Evolutionary conservation across 2,329 filamentous ascomycete genomes (phyloP).

Genomic region (Apiospora hydei): DNA sequence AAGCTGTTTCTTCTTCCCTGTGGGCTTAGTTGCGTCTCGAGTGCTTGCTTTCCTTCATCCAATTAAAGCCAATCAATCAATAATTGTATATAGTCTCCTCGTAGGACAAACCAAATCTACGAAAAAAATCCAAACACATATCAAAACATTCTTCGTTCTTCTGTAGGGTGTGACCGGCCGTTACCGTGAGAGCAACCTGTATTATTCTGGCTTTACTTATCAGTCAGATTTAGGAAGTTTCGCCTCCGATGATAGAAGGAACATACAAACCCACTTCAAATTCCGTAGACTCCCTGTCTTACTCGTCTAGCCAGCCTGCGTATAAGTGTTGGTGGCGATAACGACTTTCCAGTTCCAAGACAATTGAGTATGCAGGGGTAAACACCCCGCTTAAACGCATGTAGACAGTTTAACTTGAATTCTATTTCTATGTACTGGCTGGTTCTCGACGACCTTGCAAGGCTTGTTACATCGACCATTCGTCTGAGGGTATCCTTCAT

Average conservation of each 20-base stretch:
- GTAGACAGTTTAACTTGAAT: neutral
- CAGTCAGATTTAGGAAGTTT: too few relatives aligned
- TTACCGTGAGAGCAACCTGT: neutral
- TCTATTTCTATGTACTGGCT: slow-evolving; percentile 8
- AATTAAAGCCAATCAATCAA: neutral
- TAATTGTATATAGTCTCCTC: slow-evolving; percentile 22
- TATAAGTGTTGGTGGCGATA: neutral
- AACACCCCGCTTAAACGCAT: neutral
- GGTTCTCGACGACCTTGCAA: neutral
- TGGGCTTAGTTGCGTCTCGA: slow-evolving; percentile 15
- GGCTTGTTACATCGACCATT: neutral
- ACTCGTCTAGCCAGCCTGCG: too few relatives aligned
- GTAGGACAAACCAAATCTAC: slow-evolving; percentile 18
- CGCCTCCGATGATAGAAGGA: neutral
- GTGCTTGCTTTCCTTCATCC: neutral
- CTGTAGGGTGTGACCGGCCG: neutral
- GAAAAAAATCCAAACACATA: slow-evolving; percentile 15
- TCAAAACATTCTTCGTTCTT: neutral
- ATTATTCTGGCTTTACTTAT: neutral
- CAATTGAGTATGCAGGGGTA: neutral
- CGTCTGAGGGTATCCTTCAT: slow-evolving; percentile 3
- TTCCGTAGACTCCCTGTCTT: too few relatives aligned
- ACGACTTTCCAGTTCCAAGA: neutral
- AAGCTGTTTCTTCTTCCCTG: neutral
- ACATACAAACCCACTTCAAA: neutral